A percentile compares a stretch with the other conserved stretches of the same genome.
These are phyloP conservation scores for Syncephalastrum sp. DNA, from an alignment of 371 early-diverging fungal species.

Conservation along the genomic window DNA sequence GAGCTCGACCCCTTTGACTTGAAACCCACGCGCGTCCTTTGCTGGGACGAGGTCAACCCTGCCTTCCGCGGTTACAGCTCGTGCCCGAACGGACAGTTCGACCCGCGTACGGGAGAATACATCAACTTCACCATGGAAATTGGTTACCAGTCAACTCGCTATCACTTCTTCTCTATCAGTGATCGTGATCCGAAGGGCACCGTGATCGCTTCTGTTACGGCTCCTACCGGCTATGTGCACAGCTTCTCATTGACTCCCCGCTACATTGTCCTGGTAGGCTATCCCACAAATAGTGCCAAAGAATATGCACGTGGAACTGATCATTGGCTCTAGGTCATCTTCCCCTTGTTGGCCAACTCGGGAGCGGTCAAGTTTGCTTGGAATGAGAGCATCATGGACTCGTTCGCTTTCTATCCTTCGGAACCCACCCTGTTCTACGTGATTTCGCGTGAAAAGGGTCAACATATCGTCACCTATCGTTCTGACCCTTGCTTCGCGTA, in stretches of 20 bases:
- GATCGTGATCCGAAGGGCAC: slow-evolving; percentile 63
- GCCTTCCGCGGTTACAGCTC: slow-evolving; percentile 69
- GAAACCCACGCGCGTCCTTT: slow-evolving; percentile 62
- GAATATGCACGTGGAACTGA: neutral
- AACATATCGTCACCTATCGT: slow-evolving; percentile 65
- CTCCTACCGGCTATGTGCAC: slow-evolving; percentile 69
- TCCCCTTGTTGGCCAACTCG: slow-evolving; percentile 55
- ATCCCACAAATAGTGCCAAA: neutral
- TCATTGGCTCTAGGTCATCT: slow-evolving; percentile 35
- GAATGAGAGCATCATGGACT: slow-evolving; percentile 69
- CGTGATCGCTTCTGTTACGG: slow-evolving; percentile 61
- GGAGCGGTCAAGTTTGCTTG: slow-evolving; percentile 70
- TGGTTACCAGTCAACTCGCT: slow-evolving; percentile 63
- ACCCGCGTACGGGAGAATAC: slow-evolving; percentile 67
- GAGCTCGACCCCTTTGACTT: slow-evolving; percentile 76
- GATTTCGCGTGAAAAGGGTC: slow-evolving; percentile 66
- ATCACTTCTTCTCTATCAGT: slow-evolving; percentile 64
- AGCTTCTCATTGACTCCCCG: slow-evolving; percentile 70
- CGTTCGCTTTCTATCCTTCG: slow-evolving; percentile 56
- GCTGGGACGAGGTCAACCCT: slow-evolving; percentile 68
- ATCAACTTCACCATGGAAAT: slow-evolving; percentile 75
- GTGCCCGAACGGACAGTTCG: slow-evolving; percentile 69
- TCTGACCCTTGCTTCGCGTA: slow-evolving; percentile 61
- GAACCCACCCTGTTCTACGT: slow-evolving; percentile 70
- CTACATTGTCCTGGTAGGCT: slow-evolving; percentile 63